Conservation (phyloP, 1,284 basidiomycete genomes). For the Xerocomus amazonicus region DNA sequence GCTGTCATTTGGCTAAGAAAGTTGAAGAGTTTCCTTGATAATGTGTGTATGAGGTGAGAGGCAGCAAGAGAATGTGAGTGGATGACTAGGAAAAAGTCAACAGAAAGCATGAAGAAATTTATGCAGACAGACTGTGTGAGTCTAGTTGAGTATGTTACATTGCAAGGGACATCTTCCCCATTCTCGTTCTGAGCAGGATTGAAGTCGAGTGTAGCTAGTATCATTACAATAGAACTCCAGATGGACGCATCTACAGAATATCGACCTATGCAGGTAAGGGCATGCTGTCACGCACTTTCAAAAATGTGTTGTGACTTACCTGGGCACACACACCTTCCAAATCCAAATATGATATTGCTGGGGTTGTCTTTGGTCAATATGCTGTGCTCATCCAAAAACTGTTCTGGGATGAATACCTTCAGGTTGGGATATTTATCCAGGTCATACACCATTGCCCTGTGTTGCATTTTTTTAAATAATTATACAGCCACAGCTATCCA, state of each 20-base stretch:
- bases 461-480: not conserved
- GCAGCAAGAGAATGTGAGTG: not conserved
- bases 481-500: no score
- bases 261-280: constrained; percentile 4
- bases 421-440: constrained; percentile 15
- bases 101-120: not conserved
- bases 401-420: constrained; percentile 18
- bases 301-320: constrained; percentile 3
- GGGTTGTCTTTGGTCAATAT: constrained; percentile 12
- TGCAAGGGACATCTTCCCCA: not conserved
- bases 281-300: not conserved
- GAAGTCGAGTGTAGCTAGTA: constrained; percentile 5
- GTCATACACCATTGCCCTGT: constrained; percentile 22
- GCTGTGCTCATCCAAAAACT: constrained; percentile 15
- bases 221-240: constrained; percentile 1
- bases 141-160: not conserved
- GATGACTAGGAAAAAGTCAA: not conserved
- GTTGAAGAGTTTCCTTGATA: not conserved
- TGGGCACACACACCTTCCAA: constrained; percentile 19
- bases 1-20: not conserved
- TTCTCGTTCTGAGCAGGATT: not conserved
- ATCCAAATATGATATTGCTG: constrained; percentile 13
- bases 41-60: not conserved
- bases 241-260: constrained; percentile 5
- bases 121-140: constrained; percentile 1